phyloP scores from a whole-genome alignment of 106 monocot genomes.

The Allium sativum region DNA sequence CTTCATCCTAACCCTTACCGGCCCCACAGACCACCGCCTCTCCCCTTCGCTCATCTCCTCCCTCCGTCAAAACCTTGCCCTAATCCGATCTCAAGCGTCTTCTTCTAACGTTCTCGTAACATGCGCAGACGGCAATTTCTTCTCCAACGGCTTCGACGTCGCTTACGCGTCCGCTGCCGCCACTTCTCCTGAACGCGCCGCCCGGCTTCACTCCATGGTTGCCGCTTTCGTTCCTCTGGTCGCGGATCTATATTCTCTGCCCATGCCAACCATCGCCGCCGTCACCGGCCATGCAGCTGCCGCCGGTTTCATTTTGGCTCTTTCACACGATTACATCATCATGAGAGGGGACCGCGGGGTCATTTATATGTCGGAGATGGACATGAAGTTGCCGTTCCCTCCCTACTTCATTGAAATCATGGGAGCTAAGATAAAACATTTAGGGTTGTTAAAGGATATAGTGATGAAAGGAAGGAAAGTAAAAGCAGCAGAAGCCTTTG shows the following conservation, averaged over 20 bases:
- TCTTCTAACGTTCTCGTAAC: conserved; percentile 37
- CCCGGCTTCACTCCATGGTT: conserved; percentile 21
- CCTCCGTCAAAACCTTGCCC: conserved; percentile 40
- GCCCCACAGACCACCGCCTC: conserved; percentile 58
- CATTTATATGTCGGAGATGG: conserved; percentile 86
- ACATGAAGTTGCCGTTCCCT: conserved; percentile 38
- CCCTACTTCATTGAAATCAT: conserved; percentile 35
- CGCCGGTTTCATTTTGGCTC: conserved; percentile 49
- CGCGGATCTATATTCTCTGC: conserved; percentile 43
- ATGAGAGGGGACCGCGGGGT: conserved; percentile 70
- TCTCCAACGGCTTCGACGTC: conserved; percentile 83
- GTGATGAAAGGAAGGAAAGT: conserved; percentile 35
- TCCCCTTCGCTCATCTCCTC: conserved; percentile 15
- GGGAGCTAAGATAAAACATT: conserved; percentile 35
- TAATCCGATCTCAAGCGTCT: conserved; percentile 12
- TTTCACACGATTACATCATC: conserved; percentile 46
- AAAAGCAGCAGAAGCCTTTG: conserved; percentile 32
- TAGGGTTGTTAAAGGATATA: conserved; percentile 30
- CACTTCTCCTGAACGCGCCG: conserved; percentile 18
- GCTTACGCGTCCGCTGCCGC: conserved; percentile 28
- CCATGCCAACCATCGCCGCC: conserved; percentile 61
- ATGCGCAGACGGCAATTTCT: conserved; percentile 45
- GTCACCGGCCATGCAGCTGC: conserved; percentile 60
- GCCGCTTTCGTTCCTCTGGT: conserved; percentile 21
- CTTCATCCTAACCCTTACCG: conserved; percentile 60